Evolutionary conservation across 179 eudicot genomes (phyloP).

Genomic region (Amaranthus tricolor): DNA sequence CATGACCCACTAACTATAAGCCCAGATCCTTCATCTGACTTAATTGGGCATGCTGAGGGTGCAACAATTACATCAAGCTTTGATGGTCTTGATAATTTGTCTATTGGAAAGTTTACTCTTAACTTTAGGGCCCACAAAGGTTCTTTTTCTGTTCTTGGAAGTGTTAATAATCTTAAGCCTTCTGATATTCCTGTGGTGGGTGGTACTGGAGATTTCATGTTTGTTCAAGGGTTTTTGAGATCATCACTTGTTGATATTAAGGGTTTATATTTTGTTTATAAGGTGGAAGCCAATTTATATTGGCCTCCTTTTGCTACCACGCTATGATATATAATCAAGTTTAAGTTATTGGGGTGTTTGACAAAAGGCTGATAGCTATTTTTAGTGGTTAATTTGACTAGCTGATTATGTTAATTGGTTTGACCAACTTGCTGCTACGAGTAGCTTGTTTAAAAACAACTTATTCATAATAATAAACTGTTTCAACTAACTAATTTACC

Average conservation of each 20-base stretch:
- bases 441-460: no score
- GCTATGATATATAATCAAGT: not conserved
- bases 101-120: not conserved
- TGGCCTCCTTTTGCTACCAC: conserved; percentile 20
- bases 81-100: conserved; percentile 6
- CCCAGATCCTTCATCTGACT: conserved; percentile 13
- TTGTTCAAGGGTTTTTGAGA: conserved; percentile 17
- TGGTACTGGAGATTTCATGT: conserved; percentile 12
- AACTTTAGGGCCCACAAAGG: conserved; percentile 13
- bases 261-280: conserved; percentile 5
- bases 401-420: no score
- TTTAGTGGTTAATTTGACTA: no score
- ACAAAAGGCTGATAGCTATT: no score
- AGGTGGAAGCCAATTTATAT: conserved; percentile 2
- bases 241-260: conserved; percentile 1
- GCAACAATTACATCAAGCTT: not conserved
- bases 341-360: no score
- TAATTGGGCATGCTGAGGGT: conserved; percentile 1
- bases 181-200: conserved; percentile 12
- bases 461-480: no score
- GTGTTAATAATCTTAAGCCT: not conserved
- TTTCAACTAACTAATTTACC: no score
- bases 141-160: conserved; percentile 1
- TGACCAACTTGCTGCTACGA: no score
- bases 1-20: conserved; percentile 11